A percentile compares a stretch with the other conserved stretches of the same genome.
These are phyloP conservation scores for Mycena venus DNA, from an alignment of 768 basidiomycete species.

Conservation along the genomic window DNA sequence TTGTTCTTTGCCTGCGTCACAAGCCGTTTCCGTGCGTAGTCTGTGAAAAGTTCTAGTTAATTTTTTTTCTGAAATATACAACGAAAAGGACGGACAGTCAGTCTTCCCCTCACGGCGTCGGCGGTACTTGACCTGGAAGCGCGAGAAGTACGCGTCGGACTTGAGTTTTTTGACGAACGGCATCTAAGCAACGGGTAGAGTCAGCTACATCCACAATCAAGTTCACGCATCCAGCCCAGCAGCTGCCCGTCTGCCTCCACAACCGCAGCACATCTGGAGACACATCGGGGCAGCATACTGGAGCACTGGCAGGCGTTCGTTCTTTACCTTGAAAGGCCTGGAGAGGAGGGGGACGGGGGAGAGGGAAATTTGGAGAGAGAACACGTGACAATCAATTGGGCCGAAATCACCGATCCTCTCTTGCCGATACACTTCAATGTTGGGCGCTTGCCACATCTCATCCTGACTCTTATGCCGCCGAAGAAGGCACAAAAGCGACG, in stretches of 20 bases:
- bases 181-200: conserved; percentile 62
- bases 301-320: neutral
- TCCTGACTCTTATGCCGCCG: no score
- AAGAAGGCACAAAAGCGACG: no score
- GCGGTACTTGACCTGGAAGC: conserved; percentile 99
- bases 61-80: conserved; percentile 18
- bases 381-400: no score
- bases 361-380: neutral
- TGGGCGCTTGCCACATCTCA: no score
- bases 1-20: conserved; percentile 99
- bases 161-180: conserved; percentile 99
- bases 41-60: conserved; percentile 51
- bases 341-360: conserved; percentile 35
- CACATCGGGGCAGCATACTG: neutral
- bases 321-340: conserved; percentile 60
- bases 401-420: no score
- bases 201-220: conserved; percentile 48
- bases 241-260: neutral
- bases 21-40: conserved; percentile 98
- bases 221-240: conserved; percentile 52
- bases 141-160: conserved; percentile 97
- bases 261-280: neutral
- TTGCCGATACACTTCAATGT: no score
- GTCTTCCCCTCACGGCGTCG: conserved; percentile 98
- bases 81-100: conserved; percentile 74